phyloP scores from a whole-genome alignment of 495 filamentous ascomycete genomes.

The Symbiotaphrina buchneri region DNA sequence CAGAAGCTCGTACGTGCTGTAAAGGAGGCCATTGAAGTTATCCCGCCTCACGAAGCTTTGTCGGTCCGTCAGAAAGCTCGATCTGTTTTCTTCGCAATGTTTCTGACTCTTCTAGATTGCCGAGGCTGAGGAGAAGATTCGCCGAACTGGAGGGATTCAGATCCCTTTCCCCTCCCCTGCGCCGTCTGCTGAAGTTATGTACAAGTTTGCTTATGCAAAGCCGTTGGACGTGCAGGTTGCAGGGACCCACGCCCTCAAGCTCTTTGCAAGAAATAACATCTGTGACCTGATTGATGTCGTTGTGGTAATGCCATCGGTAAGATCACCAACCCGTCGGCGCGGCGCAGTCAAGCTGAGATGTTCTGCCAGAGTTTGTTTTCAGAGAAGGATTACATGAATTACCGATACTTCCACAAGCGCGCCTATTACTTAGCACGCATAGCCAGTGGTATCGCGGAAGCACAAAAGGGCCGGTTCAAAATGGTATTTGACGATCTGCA shows the following conservation, averaged over 20 bases:
- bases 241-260: slow-evolving; percentile 68
- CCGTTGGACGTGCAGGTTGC: slow-evolving; percentile 68
- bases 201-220: slow-evolving; percentile 54
- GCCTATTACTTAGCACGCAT: slow-evolving; percentile 78
- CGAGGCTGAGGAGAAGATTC: slow-evolving; percentile 44
- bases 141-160: slow-evolving; percentile 35
- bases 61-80: slow-evolving; percentile 18
- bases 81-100: too few species aligned
- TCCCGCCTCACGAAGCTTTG: slow-evolving; percentile 30
- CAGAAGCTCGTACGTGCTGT: slow-evolving; percentile 49
- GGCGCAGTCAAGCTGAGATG: background rate
- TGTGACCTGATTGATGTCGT: slow-evolving; percentile 52
- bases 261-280: slow-evolving; percentile 35
- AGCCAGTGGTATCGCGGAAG: slow-evolving; percentile 38
- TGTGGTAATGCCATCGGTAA: slow-evolving; percentile 51
- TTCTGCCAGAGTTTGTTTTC: slow-evolving; percentile 37
- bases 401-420: slow-evolving; percentile 85
- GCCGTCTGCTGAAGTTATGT: slow-evolving; percentile 48
- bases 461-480: slow-evolving; percentile 24
- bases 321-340: background rate
- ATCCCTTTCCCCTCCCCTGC: slow-evolving; percentile 68
- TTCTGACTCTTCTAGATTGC: slow-evolving; percentile 21
- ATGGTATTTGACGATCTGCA: slow-evolving; percentile 44
- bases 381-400: slow-evolving; percentile 83
- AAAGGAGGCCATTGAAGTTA: slow-evolving; percentile 50